Evolutionary conservation across 2,329 filamentous ascomycete genomes (phyloP), one percentile per base, ranked within the genome.

Genomic region (Phyllosticta ampelicida): DNA sequence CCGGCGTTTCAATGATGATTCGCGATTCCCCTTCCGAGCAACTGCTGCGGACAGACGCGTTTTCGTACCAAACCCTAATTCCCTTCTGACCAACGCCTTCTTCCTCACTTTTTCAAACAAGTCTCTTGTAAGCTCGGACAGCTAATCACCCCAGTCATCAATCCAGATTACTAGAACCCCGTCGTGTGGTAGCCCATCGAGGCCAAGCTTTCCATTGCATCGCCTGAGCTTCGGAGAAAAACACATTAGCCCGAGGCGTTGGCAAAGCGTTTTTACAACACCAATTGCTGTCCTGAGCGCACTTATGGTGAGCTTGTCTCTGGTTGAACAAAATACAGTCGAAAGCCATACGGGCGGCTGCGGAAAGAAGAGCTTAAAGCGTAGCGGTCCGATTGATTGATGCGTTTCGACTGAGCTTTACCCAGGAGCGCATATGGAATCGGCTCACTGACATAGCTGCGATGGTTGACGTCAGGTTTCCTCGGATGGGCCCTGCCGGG

Each of bases 61-160:
- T 44, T 54, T 16, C 30, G 29, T 54, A 44, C 44, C 52, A 48
- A 54, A 54, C 52, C 52, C 52, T 54, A 48, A 54, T 54, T 54
- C 52, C 52, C 52, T 54, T 54, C 52, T 54, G 52, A 54, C 3
- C 18, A 36, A 44, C 36, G 36, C 36, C 36, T 18, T 44, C n/a
- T n/a, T 16, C 11, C 4, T n/a, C 5, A 44, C 6, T 5, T n/a
- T 44, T n/a, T 2, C 36, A n/a, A n/a, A 6, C 36, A 44, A 16
- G 8, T 16, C 36, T n/a, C 13, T 6, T n/a, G 29, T n/a, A 6
- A 8, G 1, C n/a, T 13, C 6, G 13, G 13, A n/a, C n/a, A 16
- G 36, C 36, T 44, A 44, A 44, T 16, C 4, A 6, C n/a, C 29
- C 13, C 36, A 6, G 13, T 18, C n/a, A 8, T 18, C 36, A n/a